Evolutionary conservation across 305 asterid genomes (phyloP).

Genomic region (Fraxinus paxiana): DNA sequence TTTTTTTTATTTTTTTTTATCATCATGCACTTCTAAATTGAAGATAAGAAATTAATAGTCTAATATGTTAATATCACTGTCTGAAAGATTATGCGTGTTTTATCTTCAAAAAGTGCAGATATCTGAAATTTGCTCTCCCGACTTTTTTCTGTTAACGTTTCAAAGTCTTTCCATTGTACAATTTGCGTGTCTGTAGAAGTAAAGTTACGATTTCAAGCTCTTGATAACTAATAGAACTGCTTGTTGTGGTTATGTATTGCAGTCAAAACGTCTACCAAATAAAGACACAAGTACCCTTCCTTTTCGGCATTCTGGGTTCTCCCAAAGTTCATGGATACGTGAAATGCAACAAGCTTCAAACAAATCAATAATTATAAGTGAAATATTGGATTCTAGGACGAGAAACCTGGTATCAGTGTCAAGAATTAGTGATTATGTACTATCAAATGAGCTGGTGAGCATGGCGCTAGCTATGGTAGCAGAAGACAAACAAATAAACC

Average conservation of each 20-base stretch:
- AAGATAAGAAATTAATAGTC: background rate
- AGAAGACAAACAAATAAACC: slow-evolving; percentile 94
- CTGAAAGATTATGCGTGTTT: background rate
- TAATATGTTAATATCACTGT: background rate
- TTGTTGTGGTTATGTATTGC: slow-evolving; percentile 35
- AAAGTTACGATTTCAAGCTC: background rate
- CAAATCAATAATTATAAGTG: slow-evolving; percentile 90
- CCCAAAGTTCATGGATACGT: slow-evolving; percentile 93
- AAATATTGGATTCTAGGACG: slow-evolving; percentile 93
- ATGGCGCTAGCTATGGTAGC: slow-evolving; percentile 99
- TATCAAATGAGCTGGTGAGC: slow-evolving; percentile 94
- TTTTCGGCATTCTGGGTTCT: slow-evolving; percentile 66
- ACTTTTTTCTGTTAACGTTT: background rate
- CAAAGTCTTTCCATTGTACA: background rate
- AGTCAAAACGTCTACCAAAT: slow-evolving; percentile 87
- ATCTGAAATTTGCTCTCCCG: background rate
- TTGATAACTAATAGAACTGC: slow-evolving; percentile 20
- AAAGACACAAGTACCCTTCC: slow-evolving; percentile 61
- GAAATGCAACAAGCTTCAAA: slow-evolving; percentile 97
- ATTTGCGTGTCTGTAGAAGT: background rate
- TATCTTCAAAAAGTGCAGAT: background rate
- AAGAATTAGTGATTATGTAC: slow-evolving; percentile 85
- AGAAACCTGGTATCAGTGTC: slow-evolving; percentile 93
- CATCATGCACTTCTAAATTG: background rate
- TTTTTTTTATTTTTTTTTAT: too few relatives aligned